phyloP scores from a whole-genome alignment of 805 yeast genomes.

The Zygosaccharomyces pseudorouxii region DNA sequence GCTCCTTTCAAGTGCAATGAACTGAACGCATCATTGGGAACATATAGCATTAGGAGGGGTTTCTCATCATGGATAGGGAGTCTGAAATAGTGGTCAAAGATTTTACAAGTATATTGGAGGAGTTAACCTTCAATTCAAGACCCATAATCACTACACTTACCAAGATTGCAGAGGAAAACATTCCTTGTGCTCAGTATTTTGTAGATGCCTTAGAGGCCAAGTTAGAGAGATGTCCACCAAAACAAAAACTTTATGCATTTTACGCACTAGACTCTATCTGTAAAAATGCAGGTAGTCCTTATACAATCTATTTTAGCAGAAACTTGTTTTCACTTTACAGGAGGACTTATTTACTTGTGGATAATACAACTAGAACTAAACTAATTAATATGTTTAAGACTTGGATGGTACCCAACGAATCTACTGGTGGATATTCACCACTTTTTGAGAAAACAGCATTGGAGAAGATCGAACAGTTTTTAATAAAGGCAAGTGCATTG shows the following conservation, averaged over 20 bases:
- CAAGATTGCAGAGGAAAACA: constrained; percentile 79
- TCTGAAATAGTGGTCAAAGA: constrained; percentile 45
- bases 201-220: constrained; percentile 70
- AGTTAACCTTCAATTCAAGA: constrained; percentile 80
- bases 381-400: constrained; percentile 76
- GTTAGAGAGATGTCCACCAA: constrained; percentile 72
- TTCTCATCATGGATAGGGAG: constrained; percentile 25
- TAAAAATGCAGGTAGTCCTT: constrained; percentile 87
- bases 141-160: constrained; percentile 87
- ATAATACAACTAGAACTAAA: constrained; percentile 67
- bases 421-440: constrained; percentile 39
- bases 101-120: constrained; percentile 64
- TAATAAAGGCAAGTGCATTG: constrained; percentile 54
- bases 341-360: constrained; percentile 72
- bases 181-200: constrained; percentile 69
- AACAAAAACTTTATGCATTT: constrained; percentile 76
- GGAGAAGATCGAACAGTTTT: constrained; percentile 66
- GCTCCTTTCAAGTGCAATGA: not conserved
- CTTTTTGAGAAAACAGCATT: constrained; percentile 69
- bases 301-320: constrained; percentile 73
- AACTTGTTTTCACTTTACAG: constrained; percentile 60
- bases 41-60: not conserved
- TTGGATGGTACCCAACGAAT: constrained; percentile 66
- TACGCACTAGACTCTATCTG: constrained; percentile 88
- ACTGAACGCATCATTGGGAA: not conserved